A percentile compares a stretch with the other conserved stretches of the same genome.
phyloP scores from a whole-genome alignment of 2,329 filamentous ascomycete genomes.

The Orbilia ellipsospora region DNA sequence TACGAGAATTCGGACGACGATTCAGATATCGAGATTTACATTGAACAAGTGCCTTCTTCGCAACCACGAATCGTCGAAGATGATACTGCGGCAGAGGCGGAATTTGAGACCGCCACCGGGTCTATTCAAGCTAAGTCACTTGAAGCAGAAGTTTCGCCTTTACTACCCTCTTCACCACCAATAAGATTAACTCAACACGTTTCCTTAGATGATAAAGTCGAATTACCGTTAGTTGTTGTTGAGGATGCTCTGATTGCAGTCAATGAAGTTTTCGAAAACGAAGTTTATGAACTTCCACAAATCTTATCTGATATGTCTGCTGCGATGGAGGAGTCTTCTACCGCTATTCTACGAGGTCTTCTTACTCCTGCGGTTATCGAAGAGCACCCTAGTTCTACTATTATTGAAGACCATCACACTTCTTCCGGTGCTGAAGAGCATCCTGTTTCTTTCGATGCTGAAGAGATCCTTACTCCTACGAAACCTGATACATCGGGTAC shows the following conservation, averaged over 20 bases:
- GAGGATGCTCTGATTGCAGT: constrained; percentile 4
- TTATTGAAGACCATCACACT: no score
- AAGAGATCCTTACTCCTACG: background rate
- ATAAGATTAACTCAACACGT: background rate
- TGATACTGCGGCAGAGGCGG: background rate
- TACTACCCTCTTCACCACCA: constrained; percentile 25
- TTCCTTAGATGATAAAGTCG: background rate
- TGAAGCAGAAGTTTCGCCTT: background rate
- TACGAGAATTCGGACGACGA: background rate
- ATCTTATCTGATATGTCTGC: background rate
- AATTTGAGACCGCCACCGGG: background rate
- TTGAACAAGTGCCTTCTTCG: background rate
- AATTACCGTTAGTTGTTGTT: background rate
- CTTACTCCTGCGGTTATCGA: no score
- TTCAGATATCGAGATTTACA: constrained; percentile 5
- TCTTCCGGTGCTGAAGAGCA: no score
- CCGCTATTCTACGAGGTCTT: background rate
- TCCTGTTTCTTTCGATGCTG: no score
- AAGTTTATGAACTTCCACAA: no score
- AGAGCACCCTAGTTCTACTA: no score
- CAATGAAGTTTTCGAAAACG: background rate
- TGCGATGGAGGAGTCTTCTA: constrained; percentile 23
- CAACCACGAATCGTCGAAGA: background rate
- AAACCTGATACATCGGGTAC: background rate
- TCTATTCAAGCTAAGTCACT: background rate